phyloP scores from a whole-genome alignment of 108 stramenopile genomes.

The Cyclotella distinguenda region DNA sequence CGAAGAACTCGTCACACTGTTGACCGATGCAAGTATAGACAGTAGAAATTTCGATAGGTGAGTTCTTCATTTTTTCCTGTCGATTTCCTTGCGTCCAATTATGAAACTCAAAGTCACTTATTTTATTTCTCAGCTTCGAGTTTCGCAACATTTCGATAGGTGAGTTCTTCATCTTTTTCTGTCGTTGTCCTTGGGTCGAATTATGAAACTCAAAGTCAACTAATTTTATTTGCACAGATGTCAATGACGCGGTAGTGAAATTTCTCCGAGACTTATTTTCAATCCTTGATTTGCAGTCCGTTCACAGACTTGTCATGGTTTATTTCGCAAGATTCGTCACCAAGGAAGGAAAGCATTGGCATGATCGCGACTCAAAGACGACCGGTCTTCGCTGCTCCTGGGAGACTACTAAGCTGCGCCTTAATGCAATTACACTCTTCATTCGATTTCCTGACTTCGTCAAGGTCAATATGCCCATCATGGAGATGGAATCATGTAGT shows the following conservation, averaged over 20 bases:
- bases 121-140: constrained; percentile 72
- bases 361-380: constrained; percentile 74
- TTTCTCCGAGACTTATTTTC: constrained; percentile 84
- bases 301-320: constrained; percentile 66
- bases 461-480: constrained; percentile 69
- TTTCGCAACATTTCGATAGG: constrained; percentile 81
- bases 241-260: constrained; percentile 84
- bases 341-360: constrained; percentile 72
- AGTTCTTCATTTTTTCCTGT: too few relatives aligned
- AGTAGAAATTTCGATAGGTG: constrained; percentile 85
- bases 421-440: constrained; percentile 82
- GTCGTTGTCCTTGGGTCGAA: too few relatives aligned
- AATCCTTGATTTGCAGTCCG: constrained; percentile 61
- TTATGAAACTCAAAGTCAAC: too few relatives aligned
- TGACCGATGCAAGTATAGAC: constrained; percentile 85
- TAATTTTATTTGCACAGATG: constrained; percentile 80
- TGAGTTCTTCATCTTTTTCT: too few relatives aligned
- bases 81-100: too few relatives aligned
- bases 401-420: constrained; percentile 74
- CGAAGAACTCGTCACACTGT: constrained; percentile 62
- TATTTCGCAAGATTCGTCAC: constrained; percentile 76
- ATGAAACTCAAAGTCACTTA: too few relatives aligned
- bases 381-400: constrained; percentile 79
- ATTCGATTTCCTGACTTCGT: constrained; percentile 81
- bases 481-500: constrained; percentile 68